A percentile compares a stretch with the other conserved stretches of the same genome.
Conservation (phyloP, 2,329 filamentous ascomycete genomes). For the Epicoccum nigrum region DNA sequence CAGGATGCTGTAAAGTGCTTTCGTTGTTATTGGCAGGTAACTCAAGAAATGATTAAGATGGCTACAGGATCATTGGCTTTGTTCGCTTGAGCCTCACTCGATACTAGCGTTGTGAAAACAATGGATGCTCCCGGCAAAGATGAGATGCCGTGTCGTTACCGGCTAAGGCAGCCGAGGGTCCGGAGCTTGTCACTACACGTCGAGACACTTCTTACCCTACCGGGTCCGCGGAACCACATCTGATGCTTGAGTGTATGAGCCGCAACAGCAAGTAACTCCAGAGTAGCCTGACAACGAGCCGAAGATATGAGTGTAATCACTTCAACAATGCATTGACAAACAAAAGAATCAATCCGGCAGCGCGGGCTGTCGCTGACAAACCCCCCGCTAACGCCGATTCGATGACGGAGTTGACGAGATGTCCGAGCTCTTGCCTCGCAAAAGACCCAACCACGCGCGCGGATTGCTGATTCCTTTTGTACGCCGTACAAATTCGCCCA, state of each 20-base stretch:
- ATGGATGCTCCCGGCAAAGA: too few species aligned
- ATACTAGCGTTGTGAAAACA: too few species aligned
- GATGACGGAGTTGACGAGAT: conserved; percentile 13
- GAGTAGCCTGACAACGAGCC: too few species aligned
- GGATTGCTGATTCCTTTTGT: conserved; percentile 4
- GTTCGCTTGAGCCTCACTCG: too few species aligned
- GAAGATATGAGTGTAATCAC: too few species aligned
- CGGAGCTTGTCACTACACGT: neutral
- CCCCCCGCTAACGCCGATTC: conserved; percentile 10
- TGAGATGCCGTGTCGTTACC: neutral
- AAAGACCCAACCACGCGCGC: conserved; percentile 13
- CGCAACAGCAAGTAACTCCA: neutral
- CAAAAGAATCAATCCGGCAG: neutral
- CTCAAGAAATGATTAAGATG: too few species aligned
- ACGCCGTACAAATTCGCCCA: conserved; percentile 14
- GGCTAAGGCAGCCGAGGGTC: neutral
- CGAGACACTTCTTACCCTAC: neutral
- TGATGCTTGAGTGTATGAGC: neutral
- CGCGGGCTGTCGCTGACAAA: conserved; percentile 9
- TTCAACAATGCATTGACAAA: neutral
- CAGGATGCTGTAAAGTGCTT: too few species aligned
- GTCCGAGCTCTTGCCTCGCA: conserved; percentile 16
- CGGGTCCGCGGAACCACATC: neutral
- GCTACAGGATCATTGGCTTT: too few species aligned
- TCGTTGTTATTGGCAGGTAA: too few species aligned